Conservation (phyloP, 2,329 filamentous ascomycete genomes). For the Aspergillus cejpii region DNA sequence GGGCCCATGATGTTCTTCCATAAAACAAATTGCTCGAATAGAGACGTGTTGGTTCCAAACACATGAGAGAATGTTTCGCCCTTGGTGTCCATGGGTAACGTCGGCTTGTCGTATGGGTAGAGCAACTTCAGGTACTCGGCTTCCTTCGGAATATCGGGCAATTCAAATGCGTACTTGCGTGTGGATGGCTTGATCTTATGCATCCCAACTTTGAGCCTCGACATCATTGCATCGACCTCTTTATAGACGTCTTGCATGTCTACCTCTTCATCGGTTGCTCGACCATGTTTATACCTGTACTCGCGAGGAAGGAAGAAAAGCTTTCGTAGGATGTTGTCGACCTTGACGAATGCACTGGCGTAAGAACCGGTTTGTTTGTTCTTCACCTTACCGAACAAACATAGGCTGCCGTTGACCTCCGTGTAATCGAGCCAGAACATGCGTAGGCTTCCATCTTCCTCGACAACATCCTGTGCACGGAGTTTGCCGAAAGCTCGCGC, state of each 20-base stretch:
- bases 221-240: slow-evolving; percentile 85
- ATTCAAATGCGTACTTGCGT: slow-evolving; percentile 92
- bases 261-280: slow-evolving; percentile 68
- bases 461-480: slow-evolving; percentile 75
- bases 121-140: slow-evolving; percentile 90
- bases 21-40: slow-evolving; percentile 97
- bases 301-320: slow-evolving; percentile 86
- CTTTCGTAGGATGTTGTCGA: slow-evolving; percentile 90
- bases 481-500: slow-evolving; percentile 66
- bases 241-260: slow-evolving; percentile 83
- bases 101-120: slow-evolving; percentile 82
- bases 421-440: slow-evolving; percentile 98
- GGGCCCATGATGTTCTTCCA: slow-evolving; percentile 99
- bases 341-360: slow-evolving; percentile 89
- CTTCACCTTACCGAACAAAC: slow-evolving; percentile 90
- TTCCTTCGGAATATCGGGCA: slow-evolving; percentile 79
- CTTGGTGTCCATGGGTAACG: slow-evolving; percentile 60
- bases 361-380: slow-evolving; percentile 74
- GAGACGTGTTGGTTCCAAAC: slow-evolving; percentile 84
- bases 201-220: slow-evolving; percentile 73
- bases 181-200: slow-evolving; percentile 89
- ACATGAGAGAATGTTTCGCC: slow-evolving; percentile 91
- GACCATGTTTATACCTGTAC: slow-evolving; percentile 51
- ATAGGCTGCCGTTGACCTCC: slow-evolving; percentile 83
- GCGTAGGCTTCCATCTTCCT: slow-evolving; percentile 81